Percentiles rank a stretch among this genome's conserved stretches.
phyloP scores from a whole-genome alignment of 164 flowering plant species.

The Stephania japonica region DNA sequence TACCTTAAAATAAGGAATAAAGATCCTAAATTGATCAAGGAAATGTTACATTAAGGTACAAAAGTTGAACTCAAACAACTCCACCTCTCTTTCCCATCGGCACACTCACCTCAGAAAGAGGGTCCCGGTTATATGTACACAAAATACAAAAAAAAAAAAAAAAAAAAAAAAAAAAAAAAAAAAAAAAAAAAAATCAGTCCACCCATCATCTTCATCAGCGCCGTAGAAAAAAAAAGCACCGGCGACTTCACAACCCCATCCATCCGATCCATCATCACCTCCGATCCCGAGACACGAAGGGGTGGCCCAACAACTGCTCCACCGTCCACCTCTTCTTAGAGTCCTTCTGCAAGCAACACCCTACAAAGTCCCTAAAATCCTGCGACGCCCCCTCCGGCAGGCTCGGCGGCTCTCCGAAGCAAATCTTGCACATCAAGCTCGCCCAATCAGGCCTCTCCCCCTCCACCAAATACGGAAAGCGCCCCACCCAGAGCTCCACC shows the following conservation, averaged over 20 bases:
- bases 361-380: conserved; percentile 49
- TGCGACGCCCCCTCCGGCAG: conserved; percentile 47
- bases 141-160: not conserved
- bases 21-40: too few relatives aligned
- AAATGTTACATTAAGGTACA: not conserved
- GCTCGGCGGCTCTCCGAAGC: conserved; percentile 66
- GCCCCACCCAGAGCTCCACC: conserved; percentile 68
- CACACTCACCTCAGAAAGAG: not conserved
- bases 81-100: not conserved
- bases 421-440: conserved; percentile 74
- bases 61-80: not conserved
- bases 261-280: not conserved
- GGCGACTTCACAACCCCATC: not conserved
- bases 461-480: conserved; percentile 50
- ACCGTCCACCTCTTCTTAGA: conserved; percentile 55
- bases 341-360: conserved; percentile 73
- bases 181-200: too few relatives aligned
- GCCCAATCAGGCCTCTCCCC: conserved; percentile 85
- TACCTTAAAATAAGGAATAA: too few relatives aligned
- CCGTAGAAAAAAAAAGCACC: not conserved
- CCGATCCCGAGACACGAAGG: conserved; percentile 34
- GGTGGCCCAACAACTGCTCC: conserved; percentile 47
- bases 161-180: not conserved
- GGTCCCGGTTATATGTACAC: not conserved
- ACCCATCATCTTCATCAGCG: not conserved